Evolutionary conservation across 345 rosid genomes (phyloP).

Genomic region (Populus deltoides): DNA sequence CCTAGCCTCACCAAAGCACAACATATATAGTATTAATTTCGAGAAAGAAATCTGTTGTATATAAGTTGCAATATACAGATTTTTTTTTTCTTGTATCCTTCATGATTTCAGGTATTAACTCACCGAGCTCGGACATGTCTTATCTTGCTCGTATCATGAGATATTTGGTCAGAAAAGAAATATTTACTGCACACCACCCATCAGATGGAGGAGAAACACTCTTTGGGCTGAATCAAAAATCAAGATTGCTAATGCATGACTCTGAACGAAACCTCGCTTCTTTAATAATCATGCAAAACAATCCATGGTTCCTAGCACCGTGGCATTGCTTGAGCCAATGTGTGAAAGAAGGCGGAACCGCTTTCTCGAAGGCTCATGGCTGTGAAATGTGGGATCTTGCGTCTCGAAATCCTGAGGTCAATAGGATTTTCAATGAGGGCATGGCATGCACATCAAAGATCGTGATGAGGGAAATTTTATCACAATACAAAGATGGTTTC

Average conservation of each 20-base stretch:
- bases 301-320: conserved; percentile 16
- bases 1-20: no score
- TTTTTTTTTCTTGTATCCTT: no score
- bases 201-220: conserved; percentile 21
- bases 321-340: conserved; percentile 34
- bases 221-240: conserved; percentile 24
- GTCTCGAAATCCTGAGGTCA: conserved; percentile 18
- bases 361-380: conserved; percentile 37
- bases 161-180: conserved; percentile 14
- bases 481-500: conserved; percentile 27
- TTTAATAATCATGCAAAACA: conserved; percentile 22
- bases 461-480: conserved; percentile 12
- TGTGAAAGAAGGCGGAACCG: conserved; percentile 34
- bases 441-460: conserved; percentile 26
- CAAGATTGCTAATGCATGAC: conserved; percentile 33
- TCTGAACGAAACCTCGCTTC: conserved; percentile 29
- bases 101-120: neutral
- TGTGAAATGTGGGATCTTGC: conserved; percentile 27
- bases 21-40: no score
- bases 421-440: conserved; percentile 24
- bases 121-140: conserved; percentile 7
- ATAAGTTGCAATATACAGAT: no score
- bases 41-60: no score
- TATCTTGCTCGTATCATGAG: conserved; percentile 30
- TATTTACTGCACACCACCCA: conserved; percentile 17